Evolutionary conservation across 192 early-diverging fungal genomes (phyloP), one percentile per base, ranked within the genome.

Genomic region (Pecoramyces ruminantium): DNA sequence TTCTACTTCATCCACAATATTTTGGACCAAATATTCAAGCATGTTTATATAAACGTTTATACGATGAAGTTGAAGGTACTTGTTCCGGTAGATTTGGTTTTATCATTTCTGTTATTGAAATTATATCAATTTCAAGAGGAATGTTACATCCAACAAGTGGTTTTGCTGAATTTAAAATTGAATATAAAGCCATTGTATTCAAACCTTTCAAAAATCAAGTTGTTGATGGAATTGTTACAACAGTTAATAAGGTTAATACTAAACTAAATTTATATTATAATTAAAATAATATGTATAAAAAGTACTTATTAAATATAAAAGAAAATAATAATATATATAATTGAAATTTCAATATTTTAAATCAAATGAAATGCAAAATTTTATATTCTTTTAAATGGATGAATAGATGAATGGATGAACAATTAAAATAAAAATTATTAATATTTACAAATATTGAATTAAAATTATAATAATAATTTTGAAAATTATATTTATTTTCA

Each of bases 201-300:
- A 98, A 96, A 83, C 96, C 97, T 21, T 99, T 96, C 87, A 97
- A 93, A 81, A 94, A 95, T 78, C 94, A 98, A 86, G 98, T 99
- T 13, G 87, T 98, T 13, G 97, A 99, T 85, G 97, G 93, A 0
- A 89, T 95, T 12, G 93, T 95, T 1, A 94, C 92, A 0, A 92
- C 89, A 77, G 97, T 99, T 12, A 97, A 94, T 83, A 93, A 95
- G 90, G 93, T 95, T 30, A 30, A 39, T 30, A 28, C 4, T n/a
- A 25, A n/a, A 79, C 11, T 25, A 18, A 15, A 15, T 78, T 12
- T 28, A n/a, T n/a, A n/a, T n/a, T n/a, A n/a, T n/a, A n/a, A n/a
- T n/a, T n/a, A n/a, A n/a, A n/a, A n/a, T n/a, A n/a, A n/a, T n/a
- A n/a, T n/a, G n/a, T n/a, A n/a, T n/a, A n/a, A n/a, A n/a, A n/a